A percentile compares a stretch with the other conserved stretches of the same genome.
phyloP scores from a whole-genome alignment of 2,329 filamentous ascomycete species.

The Trichoderma pleuroti region DNA sequence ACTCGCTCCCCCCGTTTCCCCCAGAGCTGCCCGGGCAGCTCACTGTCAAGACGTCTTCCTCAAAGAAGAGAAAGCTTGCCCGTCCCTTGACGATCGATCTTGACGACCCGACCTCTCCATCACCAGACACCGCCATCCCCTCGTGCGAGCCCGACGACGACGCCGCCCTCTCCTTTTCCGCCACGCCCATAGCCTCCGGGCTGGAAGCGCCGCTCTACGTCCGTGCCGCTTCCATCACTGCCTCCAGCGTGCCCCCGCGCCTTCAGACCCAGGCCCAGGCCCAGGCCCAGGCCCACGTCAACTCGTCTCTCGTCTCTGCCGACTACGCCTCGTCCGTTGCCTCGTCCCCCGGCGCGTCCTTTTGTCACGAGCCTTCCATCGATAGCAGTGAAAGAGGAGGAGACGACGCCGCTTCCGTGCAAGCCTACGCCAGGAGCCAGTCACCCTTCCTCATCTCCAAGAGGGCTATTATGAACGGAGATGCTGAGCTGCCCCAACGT shows the following conservation, averaged over 20 bases:
- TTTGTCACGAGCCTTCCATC: slow-evolving; percentile 55
- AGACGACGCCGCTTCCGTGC: slow-evolving; percentile 43
- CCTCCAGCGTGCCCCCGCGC: slow-evolving; percentile 50
- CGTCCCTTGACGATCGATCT: slow-evolving; percentile 45
- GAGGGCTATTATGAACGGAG: slow-evolving; percentile 58
- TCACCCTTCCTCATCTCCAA: slow-evolving; percentile 52
- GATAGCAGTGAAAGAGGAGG: slow-evolving; percentile 53
- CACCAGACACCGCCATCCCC: slow-evolving; percentile 46
- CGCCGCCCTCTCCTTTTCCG: slow-evolving; percentile 49
- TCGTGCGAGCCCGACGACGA: slow-evolving; percentile 53
- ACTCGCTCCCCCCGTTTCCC: slow-evolving; percentile 15
- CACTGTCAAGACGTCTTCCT: slow-evolving; percentile 68
- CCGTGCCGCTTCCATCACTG: slow-evolving; percentile 43
- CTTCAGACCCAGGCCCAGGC: slow-evolving; percentile 46
- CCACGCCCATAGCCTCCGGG: slow-evolving; percentile 38
- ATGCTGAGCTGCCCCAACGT: slow-evolving; percentile 55
- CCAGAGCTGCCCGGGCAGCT: slow-evolving; percentile 62
- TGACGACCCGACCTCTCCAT: slow-evolving; percentile 35
- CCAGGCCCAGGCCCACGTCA: slow-evolving; percentile 32
- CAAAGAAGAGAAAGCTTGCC: slow-evolving; percentile 68
- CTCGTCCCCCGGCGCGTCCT: slow-evolving; percentile 54
- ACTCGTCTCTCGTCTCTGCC: slow-evolving; percentile 34
- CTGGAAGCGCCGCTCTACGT: slow-evolving; percentile 40
- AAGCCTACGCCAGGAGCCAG: slow-evolving; percentile 43
- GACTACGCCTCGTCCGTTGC: slow-evolving; percentile 55